Evolutionary conservation across 2,329 filamentous ascomycete genomes (phyloP).

Genomic region (Amphichorda felina): DNA sequence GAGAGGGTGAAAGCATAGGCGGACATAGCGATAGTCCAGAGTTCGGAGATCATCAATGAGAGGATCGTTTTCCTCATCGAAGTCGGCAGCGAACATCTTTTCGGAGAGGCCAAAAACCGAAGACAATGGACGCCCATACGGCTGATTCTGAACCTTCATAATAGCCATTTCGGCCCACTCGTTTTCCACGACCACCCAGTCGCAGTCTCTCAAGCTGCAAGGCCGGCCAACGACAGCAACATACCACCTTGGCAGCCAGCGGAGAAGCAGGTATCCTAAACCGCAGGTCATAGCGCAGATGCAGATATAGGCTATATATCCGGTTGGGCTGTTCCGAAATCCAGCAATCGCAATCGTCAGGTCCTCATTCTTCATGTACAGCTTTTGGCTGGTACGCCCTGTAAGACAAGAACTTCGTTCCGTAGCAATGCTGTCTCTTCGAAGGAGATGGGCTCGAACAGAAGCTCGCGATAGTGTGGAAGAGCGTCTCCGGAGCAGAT

Average conservation of each 20-base stretch:
- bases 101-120: slow-evolving; percentile 56
- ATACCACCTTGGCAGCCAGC: slow-evolving; percentile 85
- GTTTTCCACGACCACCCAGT: slow-evolving; percentile 94
- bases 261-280: slow-evolving; percentile 69
- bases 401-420: slow-evolving; percentile 50
- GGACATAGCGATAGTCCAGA: slow-evolving; percentile 87
- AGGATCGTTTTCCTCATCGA: slow-evolving; percentile 58
- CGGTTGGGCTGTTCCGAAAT: slow-evolving; percentile 65
- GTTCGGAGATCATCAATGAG: slow-evolving; percentile 63
- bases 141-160: slow-evolving; percentile 48
- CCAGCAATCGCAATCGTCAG: slow-evolving; percentile 88
- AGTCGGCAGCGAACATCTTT: slow-evolving; percentile 41
- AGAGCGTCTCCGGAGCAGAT: slow-evolving; percentile 45
- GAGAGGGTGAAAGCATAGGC: slow-evolving; percentile 80
- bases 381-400: slow-evolving; percentile 69
- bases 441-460: slow-evolving; percentile 53
- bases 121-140: slow-evolving; percentile 43
- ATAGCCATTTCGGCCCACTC: slow-evolving; percentile 90
- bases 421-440: slow-evolving; percentile 59
- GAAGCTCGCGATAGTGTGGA: slow-evolving; percentile 47
- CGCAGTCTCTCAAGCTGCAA: slow-evolving; percentile 58
- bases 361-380: slow-evolving; percentile 89
- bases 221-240: slow-evolving; percentile 62
- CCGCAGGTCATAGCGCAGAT: slow-evolving; percentile 66
- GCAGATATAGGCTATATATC: slow-evolving; percentile 55